phyloP scores from a whole-genome alignment of 768 basidiomycete genomes.

The Suillus fuscotomentosus region DNA sequence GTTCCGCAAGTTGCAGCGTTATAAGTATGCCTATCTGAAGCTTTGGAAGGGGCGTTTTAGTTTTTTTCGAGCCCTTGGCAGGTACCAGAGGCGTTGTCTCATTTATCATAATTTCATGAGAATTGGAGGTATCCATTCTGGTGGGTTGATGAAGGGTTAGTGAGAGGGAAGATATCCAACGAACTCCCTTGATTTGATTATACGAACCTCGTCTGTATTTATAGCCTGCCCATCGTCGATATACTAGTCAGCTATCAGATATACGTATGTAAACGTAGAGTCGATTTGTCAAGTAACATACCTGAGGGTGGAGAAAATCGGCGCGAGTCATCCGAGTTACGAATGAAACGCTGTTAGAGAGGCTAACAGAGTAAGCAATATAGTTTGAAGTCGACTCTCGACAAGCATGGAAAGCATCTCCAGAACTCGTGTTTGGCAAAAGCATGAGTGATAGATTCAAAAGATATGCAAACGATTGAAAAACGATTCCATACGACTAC shows the following conservation, averaged over 20 bases:
- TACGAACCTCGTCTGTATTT: neutral
- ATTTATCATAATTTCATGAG: neutral
- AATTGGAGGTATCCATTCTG: neutral
- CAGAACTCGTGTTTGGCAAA: neutral
- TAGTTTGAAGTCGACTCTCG: neutral
- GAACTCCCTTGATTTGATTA: neutral
- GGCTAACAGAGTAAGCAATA: neutral
- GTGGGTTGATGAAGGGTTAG: neutral
- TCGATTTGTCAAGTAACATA: neutral
- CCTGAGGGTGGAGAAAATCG: neutral
- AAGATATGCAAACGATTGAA: neutral
- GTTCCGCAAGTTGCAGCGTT: slow-evolving; percentile 44
- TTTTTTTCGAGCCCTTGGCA: slow-evolving; percentile 13
- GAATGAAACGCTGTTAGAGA: neutral
- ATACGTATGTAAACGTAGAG: neutral
- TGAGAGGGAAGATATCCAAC: neutral
- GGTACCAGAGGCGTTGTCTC: neutral
- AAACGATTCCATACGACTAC: neutral
- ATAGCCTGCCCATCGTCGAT: neutral
- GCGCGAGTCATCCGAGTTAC: neutral
- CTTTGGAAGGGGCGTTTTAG: slow-evolving; percentile 41
- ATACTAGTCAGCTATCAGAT: neutral
- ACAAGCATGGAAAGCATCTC: neutral
- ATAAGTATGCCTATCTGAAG: slow-evolving; percentile 45
- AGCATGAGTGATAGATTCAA: neutral